Percentiles rank a stretch among this genome's conserved stretches.
Evolutionary conservation across 345 rosid species (phyloP).

Genomic region (Brassica nigra): DNA sequence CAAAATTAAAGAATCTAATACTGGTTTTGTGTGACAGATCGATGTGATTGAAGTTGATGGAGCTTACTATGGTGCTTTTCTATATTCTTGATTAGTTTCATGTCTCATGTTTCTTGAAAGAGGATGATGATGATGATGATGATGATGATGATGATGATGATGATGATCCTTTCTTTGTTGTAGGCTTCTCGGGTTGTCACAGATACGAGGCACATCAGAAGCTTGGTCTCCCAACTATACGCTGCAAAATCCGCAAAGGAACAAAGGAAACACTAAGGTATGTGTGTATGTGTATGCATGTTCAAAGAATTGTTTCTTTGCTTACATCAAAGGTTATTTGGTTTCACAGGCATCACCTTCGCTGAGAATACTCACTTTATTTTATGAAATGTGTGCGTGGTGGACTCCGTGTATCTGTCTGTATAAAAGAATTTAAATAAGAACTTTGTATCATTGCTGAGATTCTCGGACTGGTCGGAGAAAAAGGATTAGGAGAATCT

Average conservation of each 20-base stretch:
- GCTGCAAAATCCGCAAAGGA: conserved; percentile 86
- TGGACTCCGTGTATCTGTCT: not conserved
- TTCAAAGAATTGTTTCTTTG: not conserved
- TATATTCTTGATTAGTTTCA: not conserved
- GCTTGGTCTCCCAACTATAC: conserved; percentile 82
- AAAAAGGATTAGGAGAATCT: not conserved
- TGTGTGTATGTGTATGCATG: not conserved
- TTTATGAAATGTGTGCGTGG: not conserved
- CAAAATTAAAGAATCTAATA: not conserved
- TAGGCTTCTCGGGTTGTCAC: conserved; percentile 95
- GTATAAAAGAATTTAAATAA: not conserved
- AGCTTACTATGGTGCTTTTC: conserved; percentile 65
- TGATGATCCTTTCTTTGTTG: not conserved
- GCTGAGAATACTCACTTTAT: conserved; percentile 40
- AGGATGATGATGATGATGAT: not conserved
- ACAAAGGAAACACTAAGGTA: conserved; percentile 89
- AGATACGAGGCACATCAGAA: conserved; percentile 88
- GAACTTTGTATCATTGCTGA: conserved; percentile 6
- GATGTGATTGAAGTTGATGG: conserved; percentile 98
- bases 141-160: too few relatives aligned
- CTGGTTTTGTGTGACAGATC: conserved; percentile 53
- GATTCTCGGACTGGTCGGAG: conserved; percentile 1
- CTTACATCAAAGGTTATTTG: conserved; percentile 1
- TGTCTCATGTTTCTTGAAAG: not conserved
- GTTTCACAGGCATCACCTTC: conserved; percentile 84